Base-by-base conservation (phyloP, 2,329 filamentous ascomycete species). In the Hypoxylon sp. region DNA sequence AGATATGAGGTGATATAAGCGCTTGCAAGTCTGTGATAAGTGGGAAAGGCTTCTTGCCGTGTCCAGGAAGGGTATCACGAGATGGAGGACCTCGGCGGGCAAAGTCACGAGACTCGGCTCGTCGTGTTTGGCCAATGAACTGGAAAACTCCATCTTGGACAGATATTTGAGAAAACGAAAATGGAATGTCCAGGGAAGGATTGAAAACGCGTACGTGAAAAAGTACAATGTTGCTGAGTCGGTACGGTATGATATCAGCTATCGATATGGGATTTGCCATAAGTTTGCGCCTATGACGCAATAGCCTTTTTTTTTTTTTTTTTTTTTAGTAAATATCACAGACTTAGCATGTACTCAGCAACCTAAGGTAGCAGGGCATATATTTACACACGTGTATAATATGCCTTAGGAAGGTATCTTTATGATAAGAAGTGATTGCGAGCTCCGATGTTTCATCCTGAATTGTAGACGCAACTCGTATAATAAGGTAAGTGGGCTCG, bases 61-160 rank as follows among this genome's bases (percentile, higher is more conserved):
- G 58, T 81, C 74, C 41, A 85, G 67, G 59, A 80, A 70, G 24
- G 75, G 72, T 46, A 83, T 62, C 9, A 85, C 70, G 57, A 82
- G 74, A 58, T 82, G 76, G 15, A 84, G 61, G 50, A 84, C 70
- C 56, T 85, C 82, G 63, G 79, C 75, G 4, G 82, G 81, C 4
- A 84, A 75, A 26, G 70, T 70, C 53, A 74, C 73, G 56, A 83
- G 73, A 42, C 65, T 75, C 37, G 69, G 55, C 11, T 59, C 55
- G 46, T 66, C 55, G 8, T 45, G 49, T 18, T 55, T 45, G 35
- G 15, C 62, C 27, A 62, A 50, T 3, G 53, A 49, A 18, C 56
- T 55, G 47, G 69, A 63, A 17, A 20, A 33, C 15, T 48, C 37
- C 40, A 49, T 50, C 4, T 13, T 49, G 13, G 2, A n/a, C n/a